Conservation (phyloP, 78 protist genomes). For the Planoprotostelium fungivorum region DNA sequence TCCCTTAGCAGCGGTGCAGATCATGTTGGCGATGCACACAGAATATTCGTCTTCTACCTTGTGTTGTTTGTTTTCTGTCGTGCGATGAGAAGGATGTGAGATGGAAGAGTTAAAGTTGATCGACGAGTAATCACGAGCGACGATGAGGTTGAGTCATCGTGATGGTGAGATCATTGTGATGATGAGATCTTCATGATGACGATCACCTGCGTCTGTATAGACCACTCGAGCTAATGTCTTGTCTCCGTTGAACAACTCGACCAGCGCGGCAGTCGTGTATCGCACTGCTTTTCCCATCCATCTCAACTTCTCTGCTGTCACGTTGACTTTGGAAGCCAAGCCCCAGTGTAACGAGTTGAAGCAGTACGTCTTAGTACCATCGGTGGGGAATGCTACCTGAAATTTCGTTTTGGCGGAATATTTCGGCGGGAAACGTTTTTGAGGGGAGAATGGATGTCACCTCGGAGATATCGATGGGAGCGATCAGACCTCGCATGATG, state of each 20-base stretch:
- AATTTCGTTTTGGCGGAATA: no score
- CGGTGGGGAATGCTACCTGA: background rate
- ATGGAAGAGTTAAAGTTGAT: no score
- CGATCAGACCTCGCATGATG: constrained; percentile 39
- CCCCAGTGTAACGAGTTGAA: constrained; percentile 68
- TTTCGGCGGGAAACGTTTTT: no score
- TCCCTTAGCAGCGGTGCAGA: constrained; percentile 62
- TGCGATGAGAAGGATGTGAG: no score
- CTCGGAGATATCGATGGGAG: constrained; percentile 55
- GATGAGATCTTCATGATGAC: background rate
- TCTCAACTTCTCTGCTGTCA: constrained; percentile 60
- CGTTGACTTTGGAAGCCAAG: constrained; percentile 43
- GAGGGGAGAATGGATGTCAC: no score
- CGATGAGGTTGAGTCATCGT: no score
- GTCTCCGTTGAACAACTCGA: constrained; percentile 46
- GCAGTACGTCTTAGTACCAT: constrained; percentile 8
- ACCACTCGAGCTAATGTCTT: constrained; percentile 57
- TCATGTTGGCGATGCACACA: constrained; percentile 52
- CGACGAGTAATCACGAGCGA: no score
- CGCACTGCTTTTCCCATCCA: constrained; percentile 70
- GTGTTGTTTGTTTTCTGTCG: background rate
- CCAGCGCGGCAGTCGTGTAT: constrained; percentile 52
- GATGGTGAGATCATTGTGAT: no score
- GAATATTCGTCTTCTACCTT: constrained; percentile 40
- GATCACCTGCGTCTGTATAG: constrained; percentile 27